These are phyloP conservation scores for Chaetothyriales sp. DNA, from an alignment of 2,329 filamentous ascomycete species.

Conservation along the genomic window DNA sequence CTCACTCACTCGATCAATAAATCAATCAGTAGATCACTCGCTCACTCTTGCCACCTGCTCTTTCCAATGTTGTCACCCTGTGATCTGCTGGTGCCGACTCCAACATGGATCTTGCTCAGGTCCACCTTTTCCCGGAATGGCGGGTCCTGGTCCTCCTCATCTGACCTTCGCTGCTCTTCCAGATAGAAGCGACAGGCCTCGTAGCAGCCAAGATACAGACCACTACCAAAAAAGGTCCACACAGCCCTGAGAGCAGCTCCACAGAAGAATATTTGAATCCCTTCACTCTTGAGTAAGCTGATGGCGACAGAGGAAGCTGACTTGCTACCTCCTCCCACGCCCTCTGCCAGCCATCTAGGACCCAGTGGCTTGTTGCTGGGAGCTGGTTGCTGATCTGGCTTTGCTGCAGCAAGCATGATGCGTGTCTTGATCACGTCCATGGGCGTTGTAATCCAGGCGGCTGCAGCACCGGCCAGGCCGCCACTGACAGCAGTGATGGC, in stretches of 20 bases:
- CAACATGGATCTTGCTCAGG: constrained; percentile 16
- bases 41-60: constrained; percentile 17
- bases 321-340: constrained; percentile 20
- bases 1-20: too few species aligned
- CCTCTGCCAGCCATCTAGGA: constrained; percentile 8
- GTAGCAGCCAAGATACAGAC: constrained; percentile 74
- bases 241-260: constrained; percentile 57
- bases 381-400: constrained; percentile 7
- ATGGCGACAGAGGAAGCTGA: constrained; percentile 45
- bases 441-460: constrained; percentile 72
- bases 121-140: constrained; percentile 12
- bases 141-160: constrained; percentile 12
- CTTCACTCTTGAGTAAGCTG: constrained; percentile 51
- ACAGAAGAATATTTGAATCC: constrained; percentile 55
- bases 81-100: constrained; percentile 16
- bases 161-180: constrained; percentile 21
- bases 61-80: constrained; percentile 17
- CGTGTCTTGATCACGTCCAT: constrained; percentile 81
- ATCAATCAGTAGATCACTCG: too few species aligned
- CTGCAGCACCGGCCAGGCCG: constrained; percentile 55
- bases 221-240: constrained; percentile 73
- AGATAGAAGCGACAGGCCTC: constrained; percentile 58
- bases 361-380: constrained; percentile 2
- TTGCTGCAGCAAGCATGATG: constrained; percentile 57
- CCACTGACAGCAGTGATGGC: constrained; percentile 59